These are phyloP conservation scores for Termitomyces sp. DNA, from an alignment of 768 basidiomycete genomes.

Conservation along the genomic window DNA sequence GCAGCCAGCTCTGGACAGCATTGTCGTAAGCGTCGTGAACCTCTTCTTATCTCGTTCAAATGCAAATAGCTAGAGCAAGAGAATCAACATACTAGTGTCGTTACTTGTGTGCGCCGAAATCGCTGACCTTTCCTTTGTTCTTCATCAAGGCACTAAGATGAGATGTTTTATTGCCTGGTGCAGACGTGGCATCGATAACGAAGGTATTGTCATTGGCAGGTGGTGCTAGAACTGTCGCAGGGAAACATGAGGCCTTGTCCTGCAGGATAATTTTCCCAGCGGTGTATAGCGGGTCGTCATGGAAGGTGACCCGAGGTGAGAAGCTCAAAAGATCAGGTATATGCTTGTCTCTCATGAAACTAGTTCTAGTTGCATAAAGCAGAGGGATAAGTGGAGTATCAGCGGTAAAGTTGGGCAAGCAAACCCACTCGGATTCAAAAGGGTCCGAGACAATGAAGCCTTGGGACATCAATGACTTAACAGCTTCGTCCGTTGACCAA, in stretches of 20 bases:
- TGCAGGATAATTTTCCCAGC: constrained; percentile 87
- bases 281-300: constrained; percentile 68
- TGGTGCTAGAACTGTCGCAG: constrained; percentile 82
- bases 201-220: constrained; percentile 47
- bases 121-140: constrained; percentile 71
- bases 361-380: constrained; percentile 37
- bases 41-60: constrained; percentile 86
- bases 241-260: constrained; percentile 98
- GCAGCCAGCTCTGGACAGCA: constrained; percentile 85
- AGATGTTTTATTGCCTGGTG: constrained; percentile 97
- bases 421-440: constrained; percentile 47
- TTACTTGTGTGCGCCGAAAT: background rate
- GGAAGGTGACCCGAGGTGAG: constrained; percentile 61
- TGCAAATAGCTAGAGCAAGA: constrained; percentile 59
- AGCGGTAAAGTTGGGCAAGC: constrained; percentile 4
- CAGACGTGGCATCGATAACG: constrained; percentile 93
- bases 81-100: background rate
- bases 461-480: constrained; percentile 48
- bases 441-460: constrained; percentile 57
- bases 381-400: constrained; percentile 8
- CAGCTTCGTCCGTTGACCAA: constrained; percentile 65
- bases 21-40: constrained; percentile 77
- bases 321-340: constrained; percentile 81
- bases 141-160: constrained; percentile 88
- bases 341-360: constrained; percentile 74